A percentile compares a stretch with the other conserved stretches of the same genome.
phyloP scores from a whole-genome alignment of 345 rosid genomes.

The Schrenkiella parvula region DNA sequence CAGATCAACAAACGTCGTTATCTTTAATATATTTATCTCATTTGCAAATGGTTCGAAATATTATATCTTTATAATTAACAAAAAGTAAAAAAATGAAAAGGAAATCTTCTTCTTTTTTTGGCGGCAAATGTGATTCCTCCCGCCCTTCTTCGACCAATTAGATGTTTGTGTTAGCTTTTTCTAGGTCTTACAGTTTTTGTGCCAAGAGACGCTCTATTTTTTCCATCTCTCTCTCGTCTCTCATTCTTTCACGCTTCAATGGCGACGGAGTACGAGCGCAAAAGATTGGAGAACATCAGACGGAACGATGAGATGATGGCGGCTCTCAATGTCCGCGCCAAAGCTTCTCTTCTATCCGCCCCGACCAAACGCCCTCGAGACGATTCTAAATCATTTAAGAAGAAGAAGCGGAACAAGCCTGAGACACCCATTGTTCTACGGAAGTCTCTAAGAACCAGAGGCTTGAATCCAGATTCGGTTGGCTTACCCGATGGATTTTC shows the following conservation, averaged over 20 bases:
- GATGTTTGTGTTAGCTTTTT: not conserved
- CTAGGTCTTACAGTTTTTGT: not conserved
- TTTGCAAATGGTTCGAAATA: not conserved
- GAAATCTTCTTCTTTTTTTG: not conserved
- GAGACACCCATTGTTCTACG: slow-evolving; percentile 52
- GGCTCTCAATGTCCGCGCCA: slow-evolving; percentile 58
- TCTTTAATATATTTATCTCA: not conserved
- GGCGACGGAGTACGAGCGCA: slow-evolving; percentile 85
- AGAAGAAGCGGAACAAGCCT: slow-evolving; percentile 42
- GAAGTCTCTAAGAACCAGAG: slow-evolving; percentile 62
- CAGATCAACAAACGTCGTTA: not conserved
- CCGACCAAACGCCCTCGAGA: slow-evolving; percentile 47
- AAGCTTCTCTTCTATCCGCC: slow-evolving; percentile 50
- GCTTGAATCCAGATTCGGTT: slow-evolving; percentile 54
- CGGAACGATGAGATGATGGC: slow-evolving; percentile 76
- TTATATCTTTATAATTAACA: not conserved
- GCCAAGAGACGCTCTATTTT: not conserved
- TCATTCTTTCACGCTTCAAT: slow-evolving; percentile 22
- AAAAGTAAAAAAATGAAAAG: not conserved
- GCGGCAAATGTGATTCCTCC: slow-evolving; percentile 21
- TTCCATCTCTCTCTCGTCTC: not conserved
- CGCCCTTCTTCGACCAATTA: slow-evolving; percentile 13
- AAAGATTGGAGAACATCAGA: slow-evolving; percentile 68
- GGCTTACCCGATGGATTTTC: slow-evolving; percentile 35
- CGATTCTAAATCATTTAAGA: slow-evolving; percentile 42